Percentiles rank a stretch among this genome's conserved stretches.
phyloP scores from a whole-genome alignment of 148 eudicot species.

The Fagopyrum esculentum region DNA sequence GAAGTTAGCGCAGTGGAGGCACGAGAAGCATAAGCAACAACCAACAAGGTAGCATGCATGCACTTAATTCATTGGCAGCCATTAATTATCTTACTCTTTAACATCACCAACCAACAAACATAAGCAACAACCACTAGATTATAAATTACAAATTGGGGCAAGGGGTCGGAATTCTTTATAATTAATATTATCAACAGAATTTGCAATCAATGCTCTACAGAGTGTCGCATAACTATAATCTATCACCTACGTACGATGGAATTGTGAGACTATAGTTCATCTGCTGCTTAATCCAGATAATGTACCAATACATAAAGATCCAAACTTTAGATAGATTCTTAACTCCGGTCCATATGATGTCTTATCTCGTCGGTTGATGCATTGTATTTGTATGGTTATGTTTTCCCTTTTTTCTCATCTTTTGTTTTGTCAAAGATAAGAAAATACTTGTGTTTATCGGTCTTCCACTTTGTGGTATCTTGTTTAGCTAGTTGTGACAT shows the following conservation, averaged over 20 bases:
- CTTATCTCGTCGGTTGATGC: too few relatives aligned
- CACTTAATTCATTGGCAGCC: not conserved
- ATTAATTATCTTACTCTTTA: not conserved
- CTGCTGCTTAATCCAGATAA: not conserved
- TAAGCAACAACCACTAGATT: constrained; percentile 2
- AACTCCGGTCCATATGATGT: too few relatives aligned
- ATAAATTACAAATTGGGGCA: not conserved
- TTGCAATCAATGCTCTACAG: not conserved
- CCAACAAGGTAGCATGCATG: not conserved
- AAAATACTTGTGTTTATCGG: too few relatives aligned
- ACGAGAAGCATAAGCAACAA: too few relatives aligned
- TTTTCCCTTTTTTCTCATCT: too few relatives aligned
- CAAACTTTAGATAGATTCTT: too few relatives aligned
- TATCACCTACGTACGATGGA: not conserved
- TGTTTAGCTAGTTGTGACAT: too few relatives aligned
- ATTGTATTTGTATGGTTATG: too few relatives aligned
- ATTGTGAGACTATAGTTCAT: not conserved
- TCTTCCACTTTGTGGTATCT: too few relatives aligned
- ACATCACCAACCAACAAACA: constrained; percentile 5
- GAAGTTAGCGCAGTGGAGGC: too few relatives aligned
- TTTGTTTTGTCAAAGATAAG: too few relatives aligned
- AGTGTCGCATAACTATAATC: not conserved
- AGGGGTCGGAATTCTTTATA: not conserved
- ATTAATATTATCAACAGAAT: not conserved
- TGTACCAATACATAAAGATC: too few relatives aligned